Evolutionary conservation across 2,329 filamentous ascomycete genomes (phyloP).

Genomic region (Calonectria naviculata): DNA sequence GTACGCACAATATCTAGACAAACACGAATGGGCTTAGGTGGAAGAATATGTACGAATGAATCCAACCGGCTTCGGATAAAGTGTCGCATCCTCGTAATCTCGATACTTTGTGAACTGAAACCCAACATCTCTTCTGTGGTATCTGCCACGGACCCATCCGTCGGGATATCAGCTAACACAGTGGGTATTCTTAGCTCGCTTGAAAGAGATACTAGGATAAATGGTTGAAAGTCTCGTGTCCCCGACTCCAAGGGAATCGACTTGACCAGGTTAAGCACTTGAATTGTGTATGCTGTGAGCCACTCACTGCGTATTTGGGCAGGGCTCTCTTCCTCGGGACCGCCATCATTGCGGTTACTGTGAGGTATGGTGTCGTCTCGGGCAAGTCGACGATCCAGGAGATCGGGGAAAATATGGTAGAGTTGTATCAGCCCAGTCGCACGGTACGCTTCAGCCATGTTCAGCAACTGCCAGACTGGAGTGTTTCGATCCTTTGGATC

Average conservation of each 20-base stretch:
- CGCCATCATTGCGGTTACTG: background rate
- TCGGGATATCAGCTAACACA: background rate
- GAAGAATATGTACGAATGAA: conserved; percentile 10
- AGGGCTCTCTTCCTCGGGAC: background rate
- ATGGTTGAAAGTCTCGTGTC: conserved; percentile 27
- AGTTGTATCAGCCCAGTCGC: conserved; percentile 20
- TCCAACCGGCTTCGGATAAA: conserved; percentile 19
- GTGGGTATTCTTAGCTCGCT: conserved; percentile 19
- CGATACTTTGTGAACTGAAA: background rate
- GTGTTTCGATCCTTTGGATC: conserved; percentile 24
- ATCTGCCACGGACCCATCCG: background rate
- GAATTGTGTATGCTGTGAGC: conserved; percentile 14
- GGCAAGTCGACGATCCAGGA: conserved; percentile 3
- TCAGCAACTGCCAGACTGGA: conserved; percentile 19
- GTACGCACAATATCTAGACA: conserved; percentile 20
- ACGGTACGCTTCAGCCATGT: conserved; percentile 20
- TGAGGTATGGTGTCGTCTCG: background rate
- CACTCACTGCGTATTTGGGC: conserved; percentile 4
- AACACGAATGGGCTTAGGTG: conserved; percentile 17
- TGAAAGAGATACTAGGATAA: conserved; percentile 19
- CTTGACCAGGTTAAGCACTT: conserved; percentile 14
- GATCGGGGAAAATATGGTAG: conserved; percentile 27
- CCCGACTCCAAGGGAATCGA: conserved; percentile 24
- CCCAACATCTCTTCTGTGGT: background rate
- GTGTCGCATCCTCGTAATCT: conserved; percentile 13